Percentiles rank a stretch among this genome's conserved stretches.
phyloP scores from a whole-genome alignment of 345 rosid genomes.

The Moringa oleifera region DNA sequence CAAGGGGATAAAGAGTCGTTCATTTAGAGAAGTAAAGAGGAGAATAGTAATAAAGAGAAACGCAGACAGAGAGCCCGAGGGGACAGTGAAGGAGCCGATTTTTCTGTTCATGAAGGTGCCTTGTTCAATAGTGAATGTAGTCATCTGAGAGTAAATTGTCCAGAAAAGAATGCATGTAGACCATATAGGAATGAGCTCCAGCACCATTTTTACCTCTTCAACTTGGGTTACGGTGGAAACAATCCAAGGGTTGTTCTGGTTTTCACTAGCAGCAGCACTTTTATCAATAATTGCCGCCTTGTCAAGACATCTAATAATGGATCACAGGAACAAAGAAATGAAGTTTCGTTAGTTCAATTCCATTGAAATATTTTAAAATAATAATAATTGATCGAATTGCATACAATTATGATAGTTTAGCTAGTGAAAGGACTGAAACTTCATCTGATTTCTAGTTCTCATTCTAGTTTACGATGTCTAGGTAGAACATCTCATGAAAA shows the following conservation, averaged over 20 bases:
- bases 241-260: slow-evolving; percentile 45
- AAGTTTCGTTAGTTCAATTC: no score
- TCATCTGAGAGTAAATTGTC: slow-evolving; percentile 95
- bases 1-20: slow-evolving; percentile 62
- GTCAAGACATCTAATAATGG: slow-evolving; percentile 55
- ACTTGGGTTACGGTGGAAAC: slow-evolving; percentile 73
- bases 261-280: slow-evolving; percentile 17
- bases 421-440: no score
- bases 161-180: slow-evolving; percentile 84
- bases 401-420: no score
- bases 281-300: slow-evolving; percentile 62
- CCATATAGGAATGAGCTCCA: slow-evolving; percentile 81
- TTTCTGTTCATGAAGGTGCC: slow-evolving; percentile 66
- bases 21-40: slow-evolving; percentile 79
- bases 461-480: no score
- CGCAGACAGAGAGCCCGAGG: slow-evolving; percentile 63
- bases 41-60: slow-evolving; percentile 70
- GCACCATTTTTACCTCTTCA: slow-evolving; percentile 78
- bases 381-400: no score
- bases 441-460: no score
- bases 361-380: no score
- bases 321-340: slow-evolving; percentile 4
- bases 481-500: no score
- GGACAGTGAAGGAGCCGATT: slow-evolving; percentile 49
- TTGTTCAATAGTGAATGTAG: slow-evolving; percentile 81